Percentiles rank a stretch among this genome's conserved stretches.
phyloP scores from a whole-genome alignment of 306 rosid genomes.

The Rubus idaeus region DNA sequence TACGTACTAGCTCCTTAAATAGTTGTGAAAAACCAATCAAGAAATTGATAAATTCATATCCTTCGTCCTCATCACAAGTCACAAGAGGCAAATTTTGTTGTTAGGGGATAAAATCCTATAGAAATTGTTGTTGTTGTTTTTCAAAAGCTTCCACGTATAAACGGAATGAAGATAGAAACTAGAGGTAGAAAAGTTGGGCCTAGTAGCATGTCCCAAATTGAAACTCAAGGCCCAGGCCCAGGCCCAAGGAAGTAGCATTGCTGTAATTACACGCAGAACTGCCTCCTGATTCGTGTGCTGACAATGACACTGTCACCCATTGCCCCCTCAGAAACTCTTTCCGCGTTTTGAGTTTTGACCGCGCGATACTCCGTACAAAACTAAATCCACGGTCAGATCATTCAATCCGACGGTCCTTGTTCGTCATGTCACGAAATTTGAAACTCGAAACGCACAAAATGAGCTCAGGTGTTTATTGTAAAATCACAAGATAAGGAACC shows the following conservation, averaged over 20 bases:
- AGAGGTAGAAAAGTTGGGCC: too few species aligned
- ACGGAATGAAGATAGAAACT: too few species aligned
- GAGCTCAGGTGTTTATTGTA: not conserved
- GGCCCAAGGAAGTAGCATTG: not conserved
- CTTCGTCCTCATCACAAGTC: too few species aligned
- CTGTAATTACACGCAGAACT: not conserved
- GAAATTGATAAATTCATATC: too few species aligned
- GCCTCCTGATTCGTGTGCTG: not conserved
- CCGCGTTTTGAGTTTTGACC: not conserved
- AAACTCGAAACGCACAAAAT: not conserved
- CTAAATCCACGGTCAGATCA: not conserved
- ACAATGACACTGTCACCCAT: not conserved
- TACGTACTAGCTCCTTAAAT: too few species aligned
- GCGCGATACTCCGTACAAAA: not conserved
- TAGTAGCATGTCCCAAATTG: not conserved
- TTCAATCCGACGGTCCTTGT: not conserved
- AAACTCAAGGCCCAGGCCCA: not conserved
- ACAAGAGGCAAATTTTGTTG: too few species aligned
- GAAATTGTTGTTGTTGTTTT: too few species aligned
- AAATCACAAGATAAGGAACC: not conserved
- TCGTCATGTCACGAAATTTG: not conserved
- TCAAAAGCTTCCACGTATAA: too few species aligned
- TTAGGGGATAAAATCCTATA: too few species aligned
- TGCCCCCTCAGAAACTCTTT: not conserved
- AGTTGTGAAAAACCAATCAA: too few species aligned